Percentiles rank a stretch among this genome's conserved stretches.
Conservation (phyloP, 495 filamentous ascomycete genomes). For the Chaetomidium leptoderma region DNA sequence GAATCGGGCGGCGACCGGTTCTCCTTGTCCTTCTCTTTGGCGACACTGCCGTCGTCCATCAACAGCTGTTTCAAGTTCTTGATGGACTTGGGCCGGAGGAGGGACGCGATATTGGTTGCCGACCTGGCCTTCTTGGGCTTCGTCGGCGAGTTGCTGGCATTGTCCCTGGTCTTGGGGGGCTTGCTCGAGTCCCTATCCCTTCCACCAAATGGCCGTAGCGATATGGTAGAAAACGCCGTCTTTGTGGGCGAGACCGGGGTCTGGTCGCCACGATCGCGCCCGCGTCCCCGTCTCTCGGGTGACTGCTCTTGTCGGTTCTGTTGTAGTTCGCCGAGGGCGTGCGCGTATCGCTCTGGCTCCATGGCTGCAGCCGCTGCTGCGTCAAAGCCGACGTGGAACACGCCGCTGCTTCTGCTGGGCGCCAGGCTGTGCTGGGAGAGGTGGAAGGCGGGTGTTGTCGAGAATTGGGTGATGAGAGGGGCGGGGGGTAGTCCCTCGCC, state of each 20-base stretch:
- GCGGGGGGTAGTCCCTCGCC: constrained; percentile 36
- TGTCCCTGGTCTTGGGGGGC: constrained; percentile 44
- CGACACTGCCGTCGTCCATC: constrained; percentile 33
- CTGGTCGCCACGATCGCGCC: constrained; percentile 27
- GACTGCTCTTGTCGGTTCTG: constrained; percentile 47
- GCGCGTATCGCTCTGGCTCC: constrained; percentile 22
- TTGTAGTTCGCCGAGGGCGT: constrained; percentile 48
- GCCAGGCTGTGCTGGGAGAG: constrained; percentile 16
- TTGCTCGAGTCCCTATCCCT: constrained; percentile 51
- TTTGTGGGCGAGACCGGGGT: constrained; percentile 49
- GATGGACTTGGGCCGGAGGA: constrained; percentile 56
- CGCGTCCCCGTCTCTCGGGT: constrained; percentile 38
- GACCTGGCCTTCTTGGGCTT: constrained; percentile 84
- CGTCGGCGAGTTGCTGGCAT: constrained; percentile 34
- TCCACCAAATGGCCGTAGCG: constrained; percentile 55
- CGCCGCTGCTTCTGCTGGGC: constrained; percentile 7
- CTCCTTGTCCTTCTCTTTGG: constrained; percentile 66
- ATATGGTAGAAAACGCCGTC: constrained; percentile 63
- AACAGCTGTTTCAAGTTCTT: constrained; percentile 47
- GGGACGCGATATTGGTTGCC: constrained; percentile 66
- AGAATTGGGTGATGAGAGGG: constrained; percentile 23
- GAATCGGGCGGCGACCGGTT: constrained; percentile 61
- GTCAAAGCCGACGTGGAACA: constrained; percentile 22
- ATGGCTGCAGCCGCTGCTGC: constrained; percentile 10
- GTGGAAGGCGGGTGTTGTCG: constrained; percentile 16